Evolutionary conservation across 2,329 filamentous ascomycete species (phyloP), one percentile per base, ranked within the genome.

Genomic region (Colletotrichum kahawae): DNA sequence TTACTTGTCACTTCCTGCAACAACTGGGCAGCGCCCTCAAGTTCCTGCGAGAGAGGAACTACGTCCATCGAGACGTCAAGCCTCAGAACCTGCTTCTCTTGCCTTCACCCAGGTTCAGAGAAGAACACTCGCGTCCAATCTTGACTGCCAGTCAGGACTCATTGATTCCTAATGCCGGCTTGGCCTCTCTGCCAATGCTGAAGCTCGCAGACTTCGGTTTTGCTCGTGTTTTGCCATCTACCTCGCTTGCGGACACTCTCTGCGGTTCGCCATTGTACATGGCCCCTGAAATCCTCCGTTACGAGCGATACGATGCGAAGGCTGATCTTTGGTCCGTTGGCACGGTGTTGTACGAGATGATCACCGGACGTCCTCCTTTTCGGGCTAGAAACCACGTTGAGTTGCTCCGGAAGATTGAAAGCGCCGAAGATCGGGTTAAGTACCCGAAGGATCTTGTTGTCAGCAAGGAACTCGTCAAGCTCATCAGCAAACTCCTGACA

Each of bases 121-220:
- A 90, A 71, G 88, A 90, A 63, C 87, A 88, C 74, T 87, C 89
- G 38, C 90, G 93, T 74, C 93, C 94, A 21, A 92, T 97, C 73
- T 92, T 97, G 82, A 90, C 90, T 75, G 94, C 93, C 67, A 96
- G 94, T 80, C 92, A 94, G 57, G 92, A 96, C 82, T 96, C 95
- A 1, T 88, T 97, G 71, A 94, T 95, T 59, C 95, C 96, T 5
- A 91, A 93, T 31, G 93, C 93, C 31, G 97, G 97, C 9, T 87
- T 99, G 34, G 89, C 92, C 68, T 97, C 95, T 21, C 86, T 99
- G 56, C 97, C 97, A 6, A 97, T 98, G 93, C 91, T 99, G 75
- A 99, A 99, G 86, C 93, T 99, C 79, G 97, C 97, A 72, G 97
- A 99, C 86, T 99, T 99, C 82, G 97, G 97, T n/a, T 99, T 99